Percentiles rank a stretch among this genome's conserved stretches.
Evolutionary conservation across 805 yeast species (phyloP).

Genomic region (Kuraishia hungarica): DNA sequence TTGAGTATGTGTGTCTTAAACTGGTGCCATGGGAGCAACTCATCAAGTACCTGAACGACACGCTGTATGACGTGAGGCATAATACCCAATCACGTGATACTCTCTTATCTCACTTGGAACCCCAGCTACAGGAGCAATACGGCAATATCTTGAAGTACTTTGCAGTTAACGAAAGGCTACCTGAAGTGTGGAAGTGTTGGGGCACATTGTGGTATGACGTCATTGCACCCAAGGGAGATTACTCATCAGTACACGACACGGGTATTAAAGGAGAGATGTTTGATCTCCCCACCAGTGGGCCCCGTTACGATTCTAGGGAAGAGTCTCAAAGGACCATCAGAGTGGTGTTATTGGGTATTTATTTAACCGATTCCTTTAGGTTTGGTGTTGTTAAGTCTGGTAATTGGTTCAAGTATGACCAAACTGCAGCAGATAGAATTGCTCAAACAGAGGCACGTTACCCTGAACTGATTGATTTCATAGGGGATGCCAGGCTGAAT

Average conservation of each 20-base stretch:
- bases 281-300: slow-evolving; percentile 63
- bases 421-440: not conserved
- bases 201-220: slow-evolving; percentile 76
- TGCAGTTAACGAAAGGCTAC: slow-evolving; percentile 50
- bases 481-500: not conserved
- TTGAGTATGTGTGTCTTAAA: slow-evolving; percentile 41
- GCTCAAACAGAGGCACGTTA: not conserved
- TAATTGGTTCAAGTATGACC: slow-evolving; percentile 32
- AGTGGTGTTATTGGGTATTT: slow-evolving; percentile 40
- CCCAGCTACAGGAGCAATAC: slow-evolving; percentile 10
- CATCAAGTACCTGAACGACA: slow-evolving; percentile 53
- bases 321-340: slow-evolving; percentile 45
- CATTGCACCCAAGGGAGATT: slow-evolving; percentile 44
- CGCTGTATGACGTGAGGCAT: slow-evolving; percentile 29
- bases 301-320: slow-evolving; percentile 32
- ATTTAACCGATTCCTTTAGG: slow-evolving; percentile 40
- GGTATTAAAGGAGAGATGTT: slow-evolving; percentile 53
- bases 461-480: not conserved
- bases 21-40: slow-evolving; percentile 65
- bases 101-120: slow-evolving; percentile 7
- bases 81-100: slow-evolving; percentile 12
- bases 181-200: slow-evolving; percentile 83
- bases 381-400: slow-evolving; percentile 46
- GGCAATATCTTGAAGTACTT: slow-evolving; percentile 38
- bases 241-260: slow-evolving; percentile 36